phyloP scores from a whole-genome alignment of 164 flowering plant genomes.

The Cinnamomum chago region DNA sequence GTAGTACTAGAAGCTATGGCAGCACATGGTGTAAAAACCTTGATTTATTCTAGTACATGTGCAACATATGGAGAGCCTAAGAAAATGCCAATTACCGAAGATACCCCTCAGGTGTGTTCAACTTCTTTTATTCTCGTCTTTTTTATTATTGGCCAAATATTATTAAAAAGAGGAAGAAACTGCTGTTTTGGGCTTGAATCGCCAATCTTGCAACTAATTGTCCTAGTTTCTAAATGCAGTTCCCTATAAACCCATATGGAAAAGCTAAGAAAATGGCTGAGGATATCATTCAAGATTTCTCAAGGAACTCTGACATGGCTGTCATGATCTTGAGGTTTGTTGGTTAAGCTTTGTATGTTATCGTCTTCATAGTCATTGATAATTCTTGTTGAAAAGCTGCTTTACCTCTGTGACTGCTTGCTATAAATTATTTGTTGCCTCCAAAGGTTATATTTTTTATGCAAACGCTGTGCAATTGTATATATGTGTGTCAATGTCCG shows the following conservation, averaged over 20 bases:
- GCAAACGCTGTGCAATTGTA: neutral
- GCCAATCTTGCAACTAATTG: constrained; percentile 1
- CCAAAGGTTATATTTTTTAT: neutral
- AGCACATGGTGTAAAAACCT: constrained; percentile 69
- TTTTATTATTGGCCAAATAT: neutral
- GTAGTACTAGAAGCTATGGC: constrained; percentile 87
- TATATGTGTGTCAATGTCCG: neutral
- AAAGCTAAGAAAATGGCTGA: constrained; percentile 99
- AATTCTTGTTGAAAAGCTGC: neutral
- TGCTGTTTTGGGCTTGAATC: constrained; percentile 5
- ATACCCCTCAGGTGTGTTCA: constrained; percentile 69
- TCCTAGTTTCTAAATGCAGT: constrained; percentile 32
- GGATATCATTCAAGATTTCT: constrained; percentile 87
- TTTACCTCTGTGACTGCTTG: neutral
- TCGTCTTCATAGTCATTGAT: neutral
- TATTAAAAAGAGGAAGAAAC: neutral
- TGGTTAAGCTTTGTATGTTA: neutral
- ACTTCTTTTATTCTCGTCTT: neutral
- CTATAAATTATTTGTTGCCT: neutral
- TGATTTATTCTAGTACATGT: constrained; percentile 91
- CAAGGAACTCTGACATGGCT: constrained; percentile 84
- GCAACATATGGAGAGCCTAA: constrained; percentile 86
- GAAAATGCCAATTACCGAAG: constrained; percentile 98
- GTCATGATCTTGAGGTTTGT: constrained; percentile 92
- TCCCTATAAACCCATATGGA: constrained; percentile 95